Base-by-base conservation (phyloP, 2,329 filamentous ascomycete species). In the Trichoderma afroharzianum region DNA sequence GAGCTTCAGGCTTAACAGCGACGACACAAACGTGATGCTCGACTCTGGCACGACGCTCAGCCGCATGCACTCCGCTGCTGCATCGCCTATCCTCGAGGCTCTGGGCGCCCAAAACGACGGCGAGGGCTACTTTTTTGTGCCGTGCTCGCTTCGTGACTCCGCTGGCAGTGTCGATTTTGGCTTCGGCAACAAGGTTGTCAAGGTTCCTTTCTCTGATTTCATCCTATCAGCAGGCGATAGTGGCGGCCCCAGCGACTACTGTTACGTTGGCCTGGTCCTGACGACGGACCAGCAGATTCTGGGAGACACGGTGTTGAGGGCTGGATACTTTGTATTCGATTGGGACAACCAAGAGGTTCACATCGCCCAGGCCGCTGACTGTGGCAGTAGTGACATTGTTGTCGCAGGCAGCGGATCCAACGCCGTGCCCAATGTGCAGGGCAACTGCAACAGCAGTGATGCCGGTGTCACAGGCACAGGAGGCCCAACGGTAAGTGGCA, bases 31-130 rank as follows among this genome's bases (percentile, higher is more conserved):
- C 62, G 82, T 85, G 26, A 81, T 86, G 76, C 80, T 88, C 66
- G 87, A 89, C 78, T 86, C 84, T 3, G 87, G 87, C 66, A 85
- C 85, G 1, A 87, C 86, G 0, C 77, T 88, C 14, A 83, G 80
- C 4, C 81, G 84, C 24, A 81, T 88, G 47, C 86, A 85, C 21
- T 74, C 79, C 11, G 55, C 77, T 2, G 77, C 86, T 8, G 84
- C 85, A n/a, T 71, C 75, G 6, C 81, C 81, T 2, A 80, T 88
- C 4, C 81, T 85, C 1, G 73, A 79, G 4, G 79, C 79, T n/a
- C 83, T 88, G 36, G 79, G 80, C 11, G 85, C 83, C 0, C 43
- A 76, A 33, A 77, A 81, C 21, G 81, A 84, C 66, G 78, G 79
- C 8, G 75, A 81, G 9, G 85, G 84, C 32, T 84, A 82, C 68